These are phyloP conservation scores for Pelagomonas calceolata DNA, from an alignment of 108 stramenopile species.

Conservation along the genomic window DNA sequence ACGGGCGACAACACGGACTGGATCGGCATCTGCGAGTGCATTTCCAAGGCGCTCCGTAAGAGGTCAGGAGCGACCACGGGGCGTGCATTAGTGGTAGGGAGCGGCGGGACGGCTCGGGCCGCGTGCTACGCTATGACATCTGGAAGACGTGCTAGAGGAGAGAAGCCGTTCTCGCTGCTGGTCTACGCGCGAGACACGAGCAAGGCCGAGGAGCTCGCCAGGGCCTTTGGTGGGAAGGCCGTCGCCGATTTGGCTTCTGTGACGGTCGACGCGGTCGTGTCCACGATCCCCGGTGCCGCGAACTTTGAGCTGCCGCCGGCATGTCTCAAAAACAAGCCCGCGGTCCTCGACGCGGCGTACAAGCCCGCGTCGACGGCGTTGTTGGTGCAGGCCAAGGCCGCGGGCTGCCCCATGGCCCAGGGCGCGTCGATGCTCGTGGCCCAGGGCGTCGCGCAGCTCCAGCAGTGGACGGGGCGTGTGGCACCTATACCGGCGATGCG, in stretches of 20 bases:
- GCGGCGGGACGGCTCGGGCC: slow-evolving; percentile 73
- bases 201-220: slow-evolving; percentile 74
- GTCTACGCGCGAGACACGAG: slow-evolving; percentile 85
- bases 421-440: slow-evolving; percentile 97
- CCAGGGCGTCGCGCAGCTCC: slow-evolving; percentile 92
- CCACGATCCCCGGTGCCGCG: slow-evolving; percentile 4
- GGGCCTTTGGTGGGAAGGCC: slow-evolving; percentile 71
- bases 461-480: slow-evolving; percentile 75
- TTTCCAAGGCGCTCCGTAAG: slow-evolving; percentile 57
- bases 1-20: slow-evolving; percentile 97
- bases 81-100: not conserved
- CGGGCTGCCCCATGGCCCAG: slow-evolving; percentile 66
- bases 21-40: slow-evolving; percentile 84
- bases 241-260: slow-evolving; percentile 44
- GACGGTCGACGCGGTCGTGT: slow-evolving; percentile 14
- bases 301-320: not conserved
- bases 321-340: slow-evolving; percentile 9
- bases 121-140: slow-evolving; percentile 63
- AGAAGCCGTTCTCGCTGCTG: slow-evolving; percentile 62
- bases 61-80: slow-evolving; percentile 7
- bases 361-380: slow-evolving; percentile 79
- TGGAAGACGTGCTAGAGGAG: not conserved
- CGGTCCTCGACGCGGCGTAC: slow-evolving; percentile 76
- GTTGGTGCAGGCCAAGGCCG: slow-evolving; percentile 64
- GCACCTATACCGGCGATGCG: slow-evolving; percentile 82